A percentile compares a stretch with the other conserved stretches of the same genome.
phyloP scores from a whole-genome alignment of 78 protist species.

The Dictyostelium discoideum region dicty_2.7 NC_007091.3:1368501-1369000 shows the following conservation, averaged over 20 bases:
- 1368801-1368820: not conserved
- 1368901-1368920: not conserved
- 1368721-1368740: not conserved
- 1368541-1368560: not conserved
- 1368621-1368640: not conserved
- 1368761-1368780: slow-evolving; percentile 5
- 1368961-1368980: not conserved
- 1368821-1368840: not conserved
- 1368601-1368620: not conserved
- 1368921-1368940: not conserved
- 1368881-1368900: not conserved
- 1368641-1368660: not conserved
- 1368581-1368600: not conserved
- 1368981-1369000: not conserved
- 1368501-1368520: not conserved
- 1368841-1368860: not conserved
- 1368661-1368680: not conserved
- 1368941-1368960: not conserved
- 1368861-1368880: not conserved
- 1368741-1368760: not conserved
- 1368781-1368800: not conserved
- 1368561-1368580: not conserved
- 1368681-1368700: not conserved
- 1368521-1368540: not conserved
- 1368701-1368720: not conserved